Percentiles rank a stretch among this genome's conserved stretches.
These are phyloP conservation scores for Vanrija sp. DNA, from an alignment of 1,284 basidiomycete species.

Conservation along the genomic window DNA sequence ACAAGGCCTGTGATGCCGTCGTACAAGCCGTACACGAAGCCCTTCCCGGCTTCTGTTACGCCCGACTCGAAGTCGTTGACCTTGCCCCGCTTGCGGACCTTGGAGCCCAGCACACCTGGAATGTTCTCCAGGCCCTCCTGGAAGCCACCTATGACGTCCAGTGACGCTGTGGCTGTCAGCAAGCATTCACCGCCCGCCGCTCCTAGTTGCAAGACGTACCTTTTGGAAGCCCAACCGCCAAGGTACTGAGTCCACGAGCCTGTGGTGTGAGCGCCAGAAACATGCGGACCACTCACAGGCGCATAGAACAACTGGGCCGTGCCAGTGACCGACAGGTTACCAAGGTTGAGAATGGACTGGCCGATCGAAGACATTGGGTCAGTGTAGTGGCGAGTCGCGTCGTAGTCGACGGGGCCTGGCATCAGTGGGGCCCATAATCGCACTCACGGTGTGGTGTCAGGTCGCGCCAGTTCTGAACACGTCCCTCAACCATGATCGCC, in stretches of 20 bases:
- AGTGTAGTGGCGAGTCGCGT: conserved; percentile 31
- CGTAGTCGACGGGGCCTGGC: conserved; percentile 57
- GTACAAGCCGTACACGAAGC: conserved; percentile 51
- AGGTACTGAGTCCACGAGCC: conserved; percentile 53
- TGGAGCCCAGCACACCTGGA: conserved; percentile 53
- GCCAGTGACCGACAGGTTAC: conserved; percentile 52
- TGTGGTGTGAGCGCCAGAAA: conserved; percentile 4
- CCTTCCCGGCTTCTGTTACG: conserved; percentile 52
- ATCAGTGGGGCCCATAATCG: neutral
- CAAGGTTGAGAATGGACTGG: conserved; percentile 54
- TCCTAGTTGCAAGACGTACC: conserved; percentile 17
- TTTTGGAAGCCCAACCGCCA: conserved; percentile 50
- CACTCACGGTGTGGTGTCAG: conserved; percentile 55
- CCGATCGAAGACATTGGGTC: conserved; percentile 37
- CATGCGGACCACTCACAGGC: conserved; percentile 36
- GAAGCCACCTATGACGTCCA: conserved; percentile 51
- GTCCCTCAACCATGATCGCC: conserved; percentile 53
- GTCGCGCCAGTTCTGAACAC: conserved; percentile 50
- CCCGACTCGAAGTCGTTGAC: conserved; percentile 53
- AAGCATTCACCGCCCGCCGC: neutral
- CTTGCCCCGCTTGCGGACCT: conserved; percentile 48
- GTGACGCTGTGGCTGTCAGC: conserved; percentile 9
- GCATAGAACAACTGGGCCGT: conserved; percentile 53
- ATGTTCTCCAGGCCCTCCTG: conserved; percentile 55
- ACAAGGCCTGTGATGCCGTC: conserved; percentile 58